Evolutionary conservation across 495 filamentous ascomycete genomes (phyloP), one percentile per base, ranked within the genome.

Genomic region (Ramalina peruviana): DNA sequence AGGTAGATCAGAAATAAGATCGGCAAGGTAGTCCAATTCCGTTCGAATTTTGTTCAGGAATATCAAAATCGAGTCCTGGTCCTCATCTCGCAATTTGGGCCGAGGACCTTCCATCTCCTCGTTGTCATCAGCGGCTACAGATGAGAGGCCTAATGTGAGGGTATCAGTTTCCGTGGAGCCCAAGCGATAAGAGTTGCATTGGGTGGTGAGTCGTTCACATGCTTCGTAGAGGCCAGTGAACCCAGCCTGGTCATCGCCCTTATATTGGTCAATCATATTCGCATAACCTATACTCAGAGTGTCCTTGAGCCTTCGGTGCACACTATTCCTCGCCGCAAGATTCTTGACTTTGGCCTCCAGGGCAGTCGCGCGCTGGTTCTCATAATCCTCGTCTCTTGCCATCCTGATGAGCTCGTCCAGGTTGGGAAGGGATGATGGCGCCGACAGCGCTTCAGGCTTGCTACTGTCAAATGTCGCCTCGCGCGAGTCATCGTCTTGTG

Each of bases 151-250:
- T 33, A 11, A 33, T 33, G 7, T 10, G 30, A 13, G 1, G 30
- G 30, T 11, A 33, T 33, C 30, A 33, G 30, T 6, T 33, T 33
- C 30, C 30, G 30, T 33, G 9, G 30, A 13, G 9, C 30, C 7
- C 12, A 11, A 33, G 12, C 30, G 5, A 33, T 33, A 7, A 33
- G 30, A 7, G 7, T 33, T 33, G 26, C 45, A 48, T 48, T 37
- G 25, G 33, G 85, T 85, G 65, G 83, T 78, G 44, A 95, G 82
- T 66, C 94, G 86, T 68, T 88, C 81, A 52, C 94, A 73, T 44
- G 86, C 83, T 71, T 90, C 85, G 64, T 89, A 94, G 42, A 95
- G 70, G 59, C 76, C 77, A 48, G 83, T 83, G 67, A 98, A 98
- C 56, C 74, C 81, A 58, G 80, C 80, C 69, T 92, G 94, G 65